Evolutionary conservation across 306 rosid genomes (phyloP).

Genomic region (Cicer yamashitae): DNA sequence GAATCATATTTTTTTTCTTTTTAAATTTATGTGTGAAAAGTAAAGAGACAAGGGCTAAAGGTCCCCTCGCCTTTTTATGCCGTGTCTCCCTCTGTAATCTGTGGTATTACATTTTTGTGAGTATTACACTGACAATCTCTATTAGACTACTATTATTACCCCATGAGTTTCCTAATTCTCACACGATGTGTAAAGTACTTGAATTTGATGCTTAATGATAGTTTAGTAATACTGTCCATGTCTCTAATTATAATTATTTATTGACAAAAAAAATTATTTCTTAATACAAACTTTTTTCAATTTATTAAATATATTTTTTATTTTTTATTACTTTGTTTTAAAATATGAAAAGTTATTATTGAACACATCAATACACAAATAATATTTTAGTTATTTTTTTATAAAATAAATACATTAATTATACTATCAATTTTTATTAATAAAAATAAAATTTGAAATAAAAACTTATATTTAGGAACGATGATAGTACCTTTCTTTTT

Average conservation of each 20-base stretch:
- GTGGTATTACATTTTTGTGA: slow-evolving; percentile 28
- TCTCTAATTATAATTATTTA: too few species aligned
- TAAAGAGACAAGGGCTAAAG: slow-evolving; percentile 44
- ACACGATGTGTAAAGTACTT: slow-evolving; percentile 41
- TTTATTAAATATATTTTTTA: too few species aligned
- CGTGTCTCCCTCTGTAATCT: slow-evolving; percentile 13
- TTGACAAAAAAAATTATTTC: neutral
- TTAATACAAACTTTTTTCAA: neutral
- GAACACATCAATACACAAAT: too few species aligned
- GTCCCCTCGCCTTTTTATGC: slow-evolving; percentile 59
- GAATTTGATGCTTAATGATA: slow-evolving; percentile 20
- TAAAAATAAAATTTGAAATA: too few species aligned
- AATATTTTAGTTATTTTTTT: too few species aligned
- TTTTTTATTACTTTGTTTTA: too few species aligned
- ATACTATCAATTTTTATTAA: too few species aligned
- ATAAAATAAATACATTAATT: too few species aligned
- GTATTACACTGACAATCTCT: slow-evolving; percentile 41
- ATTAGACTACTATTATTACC: slow-evolving; percentile 5
- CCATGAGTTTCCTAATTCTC: slow-evolving; percentile 32
- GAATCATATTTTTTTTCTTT: neutral
- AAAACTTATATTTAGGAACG: too few species aligned
- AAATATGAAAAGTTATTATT: too few species aligned
- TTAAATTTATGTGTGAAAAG: slow-evolving; percentile 27
- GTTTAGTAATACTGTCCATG: neutral
- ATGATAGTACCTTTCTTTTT: neutral